Percentiles rank a stretch among this genome's conserved stretches.
These are phyloP conservation scores for Gaultheria prostrata DNA, from an alignment of 148 eudicot genomes.

Conservation along the genomic window DNA sequence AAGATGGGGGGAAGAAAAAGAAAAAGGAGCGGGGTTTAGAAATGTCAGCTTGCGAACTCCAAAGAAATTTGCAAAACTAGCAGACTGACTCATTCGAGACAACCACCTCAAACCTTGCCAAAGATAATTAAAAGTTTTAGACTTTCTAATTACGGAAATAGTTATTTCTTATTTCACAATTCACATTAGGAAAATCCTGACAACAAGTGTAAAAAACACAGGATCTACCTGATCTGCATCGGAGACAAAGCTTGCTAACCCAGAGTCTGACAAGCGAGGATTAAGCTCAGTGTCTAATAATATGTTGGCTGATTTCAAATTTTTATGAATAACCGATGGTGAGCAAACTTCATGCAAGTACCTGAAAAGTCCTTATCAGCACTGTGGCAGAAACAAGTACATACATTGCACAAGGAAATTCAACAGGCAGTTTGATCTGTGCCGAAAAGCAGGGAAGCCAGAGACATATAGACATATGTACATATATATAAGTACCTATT, in stretches of 20 bases:
- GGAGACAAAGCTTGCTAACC: conserved; percentile 67
- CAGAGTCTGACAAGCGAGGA: conserved; percentile 90
- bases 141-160: background rate
- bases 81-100: background rate
- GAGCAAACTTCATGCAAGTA: conserved; percentile 97
- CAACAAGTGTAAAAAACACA: background rate
- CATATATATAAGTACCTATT: background rate
- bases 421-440: conserved; percentile 10
- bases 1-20: background rate
- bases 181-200: background rate
- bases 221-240: conserved; percentile 77
- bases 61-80: background rate
- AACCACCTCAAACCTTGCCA: background rate
- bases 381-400: background rate
- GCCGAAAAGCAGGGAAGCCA: background rate
- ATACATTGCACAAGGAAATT: background rate
- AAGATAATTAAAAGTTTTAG: background rate
- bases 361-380: conserved; percentile 37
- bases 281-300: conserved; percentile 86
- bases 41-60: background rate
- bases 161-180: background rate
- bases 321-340: conserved; percentile 83
- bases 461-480: background rate
- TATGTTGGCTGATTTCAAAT: conserved; percentile 91
- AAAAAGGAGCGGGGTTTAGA: background rate